Conservation (phyloP, 176 grass and related monocot genomes). For the Luzula sylvatica region DNA sequence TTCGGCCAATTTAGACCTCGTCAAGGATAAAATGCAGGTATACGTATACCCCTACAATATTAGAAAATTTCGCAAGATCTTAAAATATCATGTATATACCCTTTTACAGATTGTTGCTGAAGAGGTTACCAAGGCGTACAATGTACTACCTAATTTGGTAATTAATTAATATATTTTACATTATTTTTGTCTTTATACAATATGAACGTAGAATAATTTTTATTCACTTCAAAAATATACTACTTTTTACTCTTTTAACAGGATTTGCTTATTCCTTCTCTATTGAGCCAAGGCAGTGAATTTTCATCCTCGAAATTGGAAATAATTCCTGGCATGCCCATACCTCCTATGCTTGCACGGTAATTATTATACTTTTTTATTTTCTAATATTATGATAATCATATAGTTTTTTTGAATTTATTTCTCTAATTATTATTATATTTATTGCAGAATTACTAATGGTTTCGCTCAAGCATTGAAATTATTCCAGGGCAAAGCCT, state of each 20-base stretch:
- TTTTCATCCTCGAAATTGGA: constrained; percentile 56
- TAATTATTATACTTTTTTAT: constrained; percentile 25
- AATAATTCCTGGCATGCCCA: constrained; percentile 85
- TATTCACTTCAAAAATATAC: background rate
- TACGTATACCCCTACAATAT: background rate
- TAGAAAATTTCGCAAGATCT: no score
- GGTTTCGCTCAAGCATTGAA: constrained; percentile 55
- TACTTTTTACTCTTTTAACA: constrained; percentile 27
- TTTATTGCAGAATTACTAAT: constrained; percentile 76
- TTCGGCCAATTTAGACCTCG: constrained; percentile 29
- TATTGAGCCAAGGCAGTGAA: constrained; percentile 60
- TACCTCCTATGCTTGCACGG: constrained; percentile 95
- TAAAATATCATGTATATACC: no score
- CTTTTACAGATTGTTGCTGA: constrained; percentile 54
- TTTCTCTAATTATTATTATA: constrained; percentile 16
- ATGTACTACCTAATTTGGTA: constrained; percentile 84
- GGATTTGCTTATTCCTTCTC: constrained; percentile 81
- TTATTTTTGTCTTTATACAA: background rate
- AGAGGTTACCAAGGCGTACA: constrained; percentile 76
- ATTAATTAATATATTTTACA: constrained; percentile 12
- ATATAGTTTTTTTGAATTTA: background rate
- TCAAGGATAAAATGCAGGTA: constrained; percentile 83
- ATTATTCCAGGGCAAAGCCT: constrained; percentile 72
- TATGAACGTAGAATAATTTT: background rate
- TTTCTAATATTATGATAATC: constrained; percentile 19